A percentile compares a stretch with the other conserved stretches of the same genome.
Evolutionary conservation across 2,329 filamentous ascomycete species (phyloP).

Genomic region (Pseudogymnoascus sp.): DNA sequence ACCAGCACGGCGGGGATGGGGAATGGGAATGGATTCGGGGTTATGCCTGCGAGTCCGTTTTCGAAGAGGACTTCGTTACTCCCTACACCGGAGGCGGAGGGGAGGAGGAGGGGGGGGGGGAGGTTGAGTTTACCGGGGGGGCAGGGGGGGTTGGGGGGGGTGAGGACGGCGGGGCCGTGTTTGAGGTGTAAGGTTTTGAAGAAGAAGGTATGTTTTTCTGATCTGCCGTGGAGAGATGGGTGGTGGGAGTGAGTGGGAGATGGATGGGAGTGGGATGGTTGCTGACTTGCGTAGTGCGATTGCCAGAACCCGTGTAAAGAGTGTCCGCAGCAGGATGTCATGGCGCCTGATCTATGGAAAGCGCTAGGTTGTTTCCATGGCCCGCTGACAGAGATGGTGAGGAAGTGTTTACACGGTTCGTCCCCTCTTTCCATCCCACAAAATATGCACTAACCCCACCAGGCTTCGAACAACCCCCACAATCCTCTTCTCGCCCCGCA

Average conservation of each 20-base stretch:
- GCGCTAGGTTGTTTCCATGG: neutral
- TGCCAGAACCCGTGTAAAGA: neutral
- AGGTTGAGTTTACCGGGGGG: neutral
- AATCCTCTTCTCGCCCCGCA: neutral
- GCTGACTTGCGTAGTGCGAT: neutral
- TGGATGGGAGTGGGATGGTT: neutral
- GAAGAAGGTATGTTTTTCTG: neutral
- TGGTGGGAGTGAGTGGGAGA: too few relatives aligned
- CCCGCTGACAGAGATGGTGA: neutral
- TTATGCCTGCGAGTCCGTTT: neutral
- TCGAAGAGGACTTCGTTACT: neutral
- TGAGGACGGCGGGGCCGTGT: neutral
- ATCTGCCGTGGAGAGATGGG: neutral
- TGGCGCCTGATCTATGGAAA: neutral
- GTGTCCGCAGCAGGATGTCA: neutral
- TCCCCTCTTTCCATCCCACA: neutral
- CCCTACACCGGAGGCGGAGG: neutral
- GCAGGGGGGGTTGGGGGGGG: neutral
- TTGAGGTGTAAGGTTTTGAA: constrained; percentile 8
- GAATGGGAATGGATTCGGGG: neutral
- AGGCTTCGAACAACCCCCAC: neutral
- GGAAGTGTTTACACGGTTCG: neutral
- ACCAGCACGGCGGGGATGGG: neutral
- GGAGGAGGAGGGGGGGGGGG: neutral
- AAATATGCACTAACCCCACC: neutral